Percentiles rank a stretch among this genome's conserved stretches.
phyloP scores from a whole-genome alignment of 495 filamentous ascomycete species.

The Penicillium angulare region DNA sequence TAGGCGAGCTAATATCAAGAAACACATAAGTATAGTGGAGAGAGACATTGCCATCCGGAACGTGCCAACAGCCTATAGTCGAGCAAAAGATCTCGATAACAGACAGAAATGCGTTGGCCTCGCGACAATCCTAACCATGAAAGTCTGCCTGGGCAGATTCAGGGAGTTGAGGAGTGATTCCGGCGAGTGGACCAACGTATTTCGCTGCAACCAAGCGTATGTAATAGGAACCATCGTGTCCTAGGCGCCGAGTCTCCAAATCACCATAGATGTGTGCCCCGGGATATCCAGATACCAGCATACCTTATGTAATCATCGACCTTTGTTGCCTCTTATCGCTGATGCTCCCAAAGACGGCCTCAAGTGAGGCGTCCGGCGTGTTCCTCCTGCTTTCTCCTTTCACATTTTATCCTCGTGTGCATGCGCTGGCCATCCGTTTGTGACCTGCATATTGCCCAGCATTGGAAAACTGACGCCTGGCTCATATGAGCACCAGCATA shows the following conservation, averaged over 20 bases:
- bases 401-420: conserved; percentile 19
- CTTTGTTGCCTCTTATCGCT: conserved; percentile 19
- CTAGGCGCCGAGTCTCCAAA: conserved; percentile 27
- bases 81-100: conserved; percentile 27
- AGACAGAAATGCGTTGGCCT: conserved; percentile 39
- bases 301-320: conserved; percentile 7
- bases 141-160: conserved; percentile 27
- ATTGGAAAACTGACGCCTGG: conserved; percentile 46
- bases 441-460: conserved; percentile 47
- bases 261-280: conserved; percentile 24
- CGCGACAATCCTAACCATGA: conserved; percentile 38
- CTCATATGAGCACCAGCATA: conserved; percentile 40
- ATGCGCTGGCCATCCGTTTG: conserved; percentile 34
- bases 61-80: conserved; percentile 39
- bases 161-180: conserved; percentile 38
- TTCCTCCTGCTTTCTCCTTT: conserved; percentile 37
- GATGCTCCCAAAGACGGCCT: conserved; percentile 29
- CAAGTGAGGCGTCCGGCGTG: conserved; percentile 33
- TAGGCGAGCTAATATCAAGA: conserved; percentile 17
- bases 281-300: conserved; percentile 19
- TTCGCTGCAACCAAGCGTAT: conserved; percentile 29
- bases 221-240: conserved; percentile 43
- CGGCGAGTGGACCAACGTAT: conserved; percentile 48
- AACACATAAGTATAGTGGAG: conserved; percentile 22
- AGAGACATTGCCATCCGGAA: conserved; percentile 35